These are phyloP conservation scores for Rubia occidens DNA, from an alignment of 305 asterid genomes.

Conservation along the genomic window DNA sequence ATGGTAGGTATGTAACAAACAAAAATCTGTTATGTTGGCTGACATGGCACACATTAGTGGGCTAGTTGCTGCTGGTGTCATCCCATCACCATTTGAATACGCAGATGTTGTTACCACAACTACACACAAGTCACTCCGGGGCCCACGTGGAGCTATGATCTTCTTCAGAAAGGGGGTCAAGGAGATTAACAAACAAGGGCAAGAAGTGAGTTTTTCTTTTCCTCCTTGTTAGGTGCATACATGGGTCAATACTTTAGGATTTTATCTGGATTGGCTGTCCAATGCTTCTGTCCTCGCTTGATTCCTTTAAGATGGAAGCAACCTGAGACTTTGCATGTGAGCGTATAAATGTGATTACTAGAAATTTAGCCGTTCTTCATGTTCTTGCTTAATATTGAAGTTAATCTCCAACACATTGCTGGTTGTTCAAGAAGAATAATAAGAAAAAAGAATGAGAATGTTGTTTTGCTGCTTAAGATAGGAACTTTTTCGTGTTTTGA, in stretches of 20 bases:
- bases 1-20: slow-evolving; percentile 86
- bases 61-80: slow-evolving; percentile 92
- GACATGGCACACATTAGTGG: slow-evolving; percentile 99
- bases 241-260: background rate
- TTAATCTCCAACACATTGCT: background rate
- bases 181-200: slow-evolving; percentile 78
- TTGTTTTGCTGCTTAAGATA: background rate
- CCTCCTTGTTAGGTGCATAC: background rate
- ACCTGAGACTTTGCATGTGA: background rate
- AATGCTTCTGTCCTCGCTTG: background rate
- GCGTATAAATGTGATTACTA: background rate
- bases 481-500: background rate
- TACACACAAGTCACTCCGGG: slow-evolving; percentile 90
- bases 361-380: background rate
- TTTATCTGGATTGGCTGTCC: background rate
- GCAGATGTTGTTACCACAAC: slow-evolving; percentile 97
- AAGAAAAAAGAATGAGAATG: background rate
- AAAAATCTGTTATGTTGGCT: slow-evolving; percentile 73
- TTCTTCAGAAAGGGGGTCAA: slow-evolving; percentile 85
- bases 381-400: background rate
- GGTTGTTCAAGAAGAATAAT: background rate
- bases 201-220: slow-evolving; percentile 57
- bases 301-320: background rate
- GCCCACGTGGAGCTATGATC: slow-evolving; percentile 98
- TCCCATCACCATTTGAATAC: slow-evolving; percentile 88